Conservation (phyloP, 148 eudicot species). For the Vaccinium myrtillus region DNA sequence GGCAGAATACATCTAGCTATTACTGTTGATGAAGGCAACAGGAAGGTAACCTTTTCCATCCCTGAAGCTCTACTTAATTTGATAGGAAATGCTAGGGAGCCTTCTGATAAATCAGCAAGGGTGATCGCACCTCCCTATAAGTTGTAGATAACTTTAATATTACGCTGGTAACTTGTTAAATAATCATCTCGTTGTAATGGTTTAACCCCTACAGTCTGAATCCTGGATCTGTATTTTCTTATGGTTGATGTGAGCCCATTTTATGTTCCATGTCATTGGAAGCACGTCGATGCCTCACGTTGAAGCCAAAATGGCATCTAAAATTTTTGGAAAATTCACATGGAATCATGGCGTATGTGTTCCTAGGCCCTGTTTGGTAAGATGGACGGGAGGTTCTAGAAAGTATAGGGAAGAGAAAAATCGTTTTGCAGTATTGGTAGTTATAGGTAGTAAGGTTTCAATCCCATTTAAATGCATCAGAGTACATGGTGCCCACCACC, state of each 20-base stretch:
- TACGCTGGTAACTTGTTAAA: neutral
- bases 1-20: conserved; percentile 88
- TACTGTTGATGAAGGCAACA: conserved; percentile 52
- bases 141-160: neutral
- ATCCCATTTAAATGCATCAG: too few species aligned
- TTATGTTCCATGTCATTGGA: neutral
- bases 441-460: too few species aligned
- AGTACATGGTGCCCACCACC: too few species aligned
- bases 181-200: neutral
- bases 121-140: neutral
- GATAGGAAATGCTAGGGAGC: neutral
- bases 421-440: neutral
- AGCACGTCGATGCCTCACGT: neutral
- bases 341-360: neutral
- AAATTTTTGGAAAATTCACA: neutral
- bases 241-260: neutral
- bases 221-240: neutral
- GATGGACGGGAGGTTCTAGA: neutral
- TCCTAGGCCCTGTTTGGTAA: neutral
- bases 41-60: conserved; percentile 44
- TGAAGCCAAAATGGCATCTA: neutral
- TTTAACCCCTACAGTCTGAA: neutral
- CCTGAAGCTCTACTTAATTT: neutral
- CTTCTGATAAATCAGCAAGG: neutral
- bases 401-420: neutral